phyloP scores from a whole-genome alignment of 73 alveolate species.

The Blepharisma stoltei region DNA sequence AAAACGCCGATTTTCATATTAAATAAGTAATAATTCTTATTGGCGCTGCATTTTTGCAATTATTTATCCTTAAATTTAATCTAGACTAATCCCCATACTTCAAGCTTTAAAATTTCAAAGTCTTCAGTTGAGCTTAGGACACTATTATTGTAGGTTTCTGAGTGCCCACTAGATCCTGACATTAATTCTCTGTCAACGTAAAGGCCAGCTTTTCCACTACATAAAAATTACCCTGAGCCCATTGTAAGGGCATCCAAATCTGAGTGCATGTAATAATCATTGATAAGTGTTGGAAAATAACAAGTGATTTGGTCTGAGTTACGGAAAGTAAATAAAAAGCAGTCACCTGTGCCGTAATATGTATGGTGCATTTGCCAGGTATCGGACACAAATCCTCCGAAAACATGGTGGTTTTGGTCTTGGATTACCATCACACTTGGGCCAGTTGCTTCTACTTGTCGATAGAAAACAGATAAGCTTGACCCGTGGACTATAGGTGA shows the following conservation, averaged over 20 bases:
- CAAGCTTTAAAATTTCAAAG: not conserved
- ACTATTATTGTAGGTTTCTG: not conserved
- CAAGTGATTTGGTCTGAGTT: not conserved
- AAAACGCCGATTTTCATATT: too few species aligned
- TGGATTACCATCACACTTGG: not conserved
- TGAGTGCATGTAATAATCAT: constrained; percentile 25
- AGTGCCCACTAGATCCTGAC: constrained; percentile 4
- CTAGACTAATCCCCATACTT: constrained; percentile 29
- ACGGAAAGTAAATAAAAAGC: constrained; percentile 8
- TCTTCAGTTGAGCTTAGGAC: constrained; percentile 16
- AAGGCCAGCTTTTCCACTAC: not conserved
- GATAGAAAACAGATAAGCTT: not conserved
- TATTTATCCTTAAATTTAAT: not conserved
- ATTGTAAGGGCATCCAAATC: not conserved
- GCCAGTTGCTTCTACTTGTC: not conserved
- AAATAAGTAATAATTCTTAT: too few species aligned
- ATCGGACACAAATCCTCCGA: constrained; percentile 13
- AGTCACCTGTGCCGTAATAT: constrained; percentile 23
- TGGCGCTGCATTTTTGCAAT: too few species aligned
- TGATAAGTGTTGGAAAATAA: not conserved
- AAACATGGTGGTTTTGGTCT: not conserved
- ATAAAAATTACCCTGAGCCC: constrained; percentile 19
- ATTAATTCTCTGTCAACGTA: not conserved
- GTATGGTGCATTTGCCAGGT: not conserved
- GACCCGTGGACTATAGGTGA: not conserved